These are phyloP conservation scores for Omphalotus guepiniiformis DNA, from an alignment of 768 basidiomycete species.

Conservation along the genomic window DNA sequence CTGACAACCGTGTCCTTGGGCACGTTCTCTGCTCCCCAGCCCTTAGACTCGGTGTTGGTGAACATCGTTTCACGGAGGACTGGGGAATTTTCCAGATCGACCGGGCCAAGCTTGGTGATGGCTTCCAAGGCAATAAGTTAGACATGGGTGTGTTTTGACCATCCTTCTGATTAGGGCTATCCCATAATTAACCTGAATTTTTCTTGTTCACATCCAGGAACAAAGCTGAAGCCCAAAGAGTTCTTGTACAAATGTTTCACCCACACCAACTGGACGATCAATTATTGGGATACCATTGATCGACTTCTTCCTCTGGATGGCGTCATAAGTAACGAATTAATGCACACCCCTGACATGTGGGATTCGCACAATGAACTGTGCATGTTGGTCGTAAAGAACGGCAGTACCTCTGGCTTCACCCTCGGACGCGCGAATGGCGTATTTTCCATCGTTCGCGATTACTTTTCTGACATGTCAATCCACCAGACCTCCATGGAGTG, in stretches of 20 bases:
- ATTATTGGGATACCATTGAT: too few species aligned
- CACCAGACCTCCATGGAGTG: neutral
- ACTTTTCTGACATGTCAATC: slow-evolving; percentile 4
- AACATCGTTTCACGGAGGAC: slow-evolving; percentile 25
- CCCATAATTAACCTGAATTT: too few species aligned
- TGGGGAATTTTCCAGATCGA: slow-evolving; percentile 25
- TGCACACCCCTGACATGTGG: slow-evolving; percentile 27
- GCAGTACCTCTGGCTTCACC: slow-evolving; percentile 30
- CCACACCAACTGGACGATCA: too few species aligned
- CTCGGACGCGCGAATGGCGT: slow-evolving; percentile 34
- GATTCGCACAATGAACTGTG: slow-evolving; percentile 26
- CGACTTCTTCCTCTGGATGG: too few species aligned
- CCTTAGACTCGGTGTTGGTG: slow-evolving; percentile 17
- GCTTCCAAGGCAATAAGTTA: slow-evolving; percentile 30
- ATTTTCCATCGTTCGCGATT: slow-evolving; percentile 30
- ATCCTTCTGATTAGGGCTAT: slow-evolving; percentile 28
- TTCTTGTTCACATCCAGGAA: too few species aligned
- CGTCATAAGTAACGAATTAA: slow-evolving; percentile 26
- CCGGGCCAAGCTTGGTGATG: slow-evolving; percentile 12
- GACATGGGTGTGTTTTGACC: slow-evolving; percentile 29
- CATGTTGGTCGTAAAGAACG: slow-evolving; percentile 32
- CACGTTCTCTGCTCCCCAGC: slow-evolving; percentile 29
- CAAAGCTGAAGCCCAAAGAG: too few species aligned
- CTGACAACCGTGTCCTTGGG: slow-evolving; percentile 26
- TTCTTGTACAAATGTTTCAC: too few species aligned